phyloP scores from a whole-genome alignment of 768 basidiomycete genomes.

The Suillus subalutaceus region DNA sequence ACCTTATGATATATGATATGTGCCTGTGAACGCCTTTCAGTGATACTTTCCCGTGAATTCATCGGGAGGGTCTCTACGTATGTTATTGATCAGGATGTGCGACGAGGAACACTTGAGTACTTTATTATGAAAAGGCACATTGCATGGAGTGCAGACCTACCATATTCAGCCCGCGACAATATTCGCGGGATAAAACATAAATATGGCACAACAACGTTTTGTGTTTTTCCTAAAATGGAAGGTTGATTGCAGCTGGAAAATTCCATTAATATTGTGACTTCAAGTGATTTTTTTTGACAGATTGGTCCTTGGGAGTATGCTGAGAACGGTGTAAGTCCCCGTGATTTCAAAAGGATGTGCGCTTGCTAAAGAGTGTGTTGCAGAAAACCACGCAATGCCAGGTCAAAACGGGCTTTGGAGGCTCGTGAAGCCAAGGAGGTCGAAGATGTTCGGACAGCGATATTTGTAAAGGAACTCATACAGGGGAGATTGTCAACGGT shows the following conservation, averaged over 20 bases:
- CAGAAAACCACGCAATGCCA: conserved; percentile 94
- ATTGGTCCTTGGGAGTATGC: conserved; percentile 16
- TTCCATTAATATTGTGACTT: neutral
- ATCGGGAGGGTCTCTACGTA: neutral
- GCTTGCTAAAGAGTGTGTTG: neutral
- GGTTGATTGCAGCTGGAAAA: neutral
- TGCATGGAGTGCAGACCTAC: neutral
- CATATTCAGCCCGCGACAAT: neutral
- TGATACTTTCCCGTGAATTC: neutral
- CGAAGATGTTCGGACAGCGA: conserved; percentile 82
- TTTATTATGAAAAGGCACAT: conserved; percentile 6
- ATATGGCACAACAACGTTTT: neutral
- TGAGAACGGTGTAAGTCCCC: conserved; percentile 34
- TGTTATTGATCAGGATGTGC: neutral
- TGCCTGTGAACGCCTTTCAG: neutral
- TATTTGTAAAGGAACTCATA: conserved; percentile 89
- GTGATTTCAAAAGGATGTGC: neutral
- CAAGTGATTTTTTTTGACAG: neutral
- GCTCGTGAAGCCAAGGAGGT: conserved; percentile 88
- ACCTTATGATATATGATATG: neutral
- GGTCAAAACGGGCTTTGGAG: conserved; percentile 87
- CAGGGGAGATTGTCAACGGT: conserved; percentile 75
- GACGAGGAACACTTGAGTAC: neutral
- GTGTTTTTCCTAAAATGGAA: neutral
- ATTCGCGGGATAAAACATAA: conserved; percentile 3